These are phyloP conservation scores for Pseudoneurospora amorphoporcata DNA, from an alignment of 495 filamentous ascomycete species.

Conservation along the genomic window DNA sequence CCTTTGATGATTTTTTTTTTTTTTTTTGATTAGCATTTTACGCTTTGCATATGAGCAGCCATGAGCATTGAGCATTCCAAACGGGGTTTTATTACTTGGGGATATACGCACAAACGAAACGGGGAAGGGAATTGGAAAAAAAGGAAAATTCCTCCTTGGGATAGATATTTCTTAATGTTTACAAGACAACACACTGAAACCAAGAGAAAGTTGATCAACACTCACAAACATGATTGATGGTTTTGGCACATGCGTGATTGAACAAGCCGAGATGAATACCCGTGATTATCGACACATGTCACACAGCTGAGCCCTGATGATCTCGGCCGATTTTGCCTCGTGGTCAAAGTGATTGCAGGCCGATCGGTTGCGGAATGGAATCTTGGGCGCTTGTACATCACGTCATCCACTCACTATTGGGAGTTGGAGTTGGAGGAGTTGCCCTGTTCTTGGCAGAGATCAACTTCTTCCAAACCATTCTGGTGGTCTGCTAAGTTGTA, in stretches of 20 bases:
- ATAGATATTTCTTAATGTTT: neutral
- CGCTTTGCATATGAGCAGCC: neutral
- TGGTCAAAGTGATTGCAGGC: neutral
- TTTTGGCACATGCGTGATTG: neutral
- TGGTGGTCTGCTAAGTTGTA: too few species aligned
- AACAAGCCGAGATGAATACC: neutral
- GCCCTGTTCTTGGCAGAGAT: neutral
- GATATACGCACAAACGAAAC: neutral
- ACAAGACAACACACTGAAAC: neutral
- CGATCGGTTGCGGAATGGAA: neutral
- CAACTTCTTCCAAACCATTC: neutral
- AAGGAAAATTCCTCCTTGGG: neutral
- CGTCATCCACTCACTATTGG: neutral
- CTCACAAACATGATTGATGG: neutral
- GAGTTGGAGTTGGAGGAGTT: neutral
- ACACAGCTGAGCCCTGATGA: neutral
- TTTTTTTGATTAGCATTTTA: neutral
- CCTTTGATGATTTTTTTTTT: neutral
- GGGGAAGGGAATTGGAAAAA: neutral
- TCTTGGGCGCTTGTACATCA: neutral
- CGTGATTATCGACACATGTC: too few species aligned
- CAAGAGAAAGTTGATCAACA: neutral
- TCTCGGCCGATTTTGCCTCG: neutral
- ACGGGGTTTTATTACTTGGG: neutral
- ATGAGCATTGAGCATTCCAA: neutral